Conservation (phyloP, 2,329 filamentous ascomycete species). For the Aspergillus novoparasiticus region DNA sequence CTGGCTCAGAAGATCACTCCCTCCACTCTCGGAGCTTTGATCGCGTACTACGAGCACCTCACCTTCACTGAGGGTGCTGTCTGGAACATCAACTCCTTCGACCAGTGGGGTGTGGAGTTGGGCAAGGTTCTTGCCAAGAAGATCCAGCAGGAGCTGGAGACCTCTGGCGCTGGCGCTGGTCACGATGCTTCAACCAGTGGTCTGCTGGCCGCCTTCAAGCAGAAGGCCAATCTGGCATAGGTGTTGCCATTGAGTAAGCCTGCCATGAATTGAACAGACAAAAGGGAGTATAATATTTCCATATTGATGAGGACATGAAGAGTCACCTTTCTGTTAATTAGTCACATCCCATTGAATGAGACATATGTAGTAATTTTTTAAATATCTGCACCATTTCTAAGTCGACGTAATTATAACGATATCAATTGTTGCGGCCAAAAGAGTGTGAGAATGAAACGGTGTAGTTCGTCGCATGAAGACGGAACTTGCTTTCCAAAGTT, state of each 20-base stretch:
- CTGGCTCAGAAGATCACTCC: slow-evolving; percentile 92
- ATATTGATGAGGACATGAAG: slow-evolving; percentile 24
- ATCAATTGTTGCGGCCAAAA: neutral
- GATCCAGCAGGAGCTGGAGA: slow-evolving; percentile 81
- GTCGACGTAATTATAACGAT: neutral
- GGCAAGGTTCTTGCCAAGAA: slow-evolving; percentile 96
- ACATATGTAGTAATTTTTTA: neutral
- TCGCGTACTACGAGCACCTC: slow-evolving; percentile 98
- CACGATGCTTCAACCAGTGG: slow-evolving; percentile 90
- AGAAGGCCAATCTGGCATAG: slow-evolving; percentile 58
- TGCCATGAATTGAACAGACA: slow-evolving; percentile 7
- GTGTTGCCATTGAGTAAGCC: neutral
- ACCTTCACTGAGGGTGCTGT: slow-evolving; percentile 97
- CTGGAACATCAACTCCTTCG: slow-evolving; percentile 99
- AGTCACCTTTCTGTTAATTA: slow-evolving; percentile 18
- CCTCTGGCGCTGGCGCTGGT: slow-evolving; percentile 65
- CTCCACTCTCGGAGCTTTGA: slow-evolving; percentile 87
- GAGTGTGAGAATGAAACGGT: neutral
- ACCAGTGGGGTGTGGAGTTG: slow-evolving; percentile 99
- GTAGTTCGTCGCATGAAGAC: neutral
- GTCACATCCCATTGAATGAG: slow-evolving; percentile 4
- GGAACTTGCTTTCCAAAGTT: neutral
- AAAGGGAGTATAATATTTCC: slow-evolving; percentile 18
- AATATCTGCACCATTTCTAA: neutral
- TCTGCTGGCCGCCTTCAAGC: slow-evolving; percentile 91